Evolutionary conservation across 768 basidiomycete genomes (phyloP), one percentile per base, ranked within the genome.

Genomic region (Amanita fuliginea): DNA sequence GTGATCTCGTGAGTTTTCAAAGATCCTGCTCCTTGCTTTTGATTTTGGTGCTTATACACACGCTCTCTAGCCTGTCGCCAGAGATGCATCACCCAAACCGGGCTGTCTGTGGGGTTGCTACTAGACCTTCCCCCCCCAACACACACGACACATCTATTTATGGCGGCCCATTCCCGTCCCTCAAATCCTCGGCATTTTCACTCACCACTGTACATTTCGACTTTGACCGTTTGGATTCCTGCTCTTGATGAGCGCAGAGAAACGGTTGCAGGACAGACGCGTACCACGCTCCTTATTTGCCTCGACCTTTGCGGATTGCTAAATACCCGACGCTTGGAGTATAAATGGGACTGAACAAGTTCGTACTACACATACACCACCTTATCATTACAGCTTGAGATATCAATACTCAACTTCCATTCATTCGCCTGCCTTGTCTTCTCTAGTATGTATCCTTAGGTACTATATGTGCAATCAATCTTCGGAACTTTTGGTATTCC

Each of bases 1-100:
- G 58, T 7, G 44, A 33, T 28, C 8, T 39, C 16, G 59, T 62
- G 16, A 37, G 59, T 56, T 1, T n/a, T 28, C 16, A 19, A 32
- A 40, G 22, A 14, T 30, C 6, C 26, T 10, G 5, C 45, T 19
- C 3, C 18, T n/a, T 36, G 26, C 4, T 14, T n/a, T 24, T 8
- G 18, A 26, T 21, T n/a, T 22, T n/a, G 32, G 6, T 28, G 46
- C 44, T 47, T 28, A 49, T 39, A 18, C 18, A 14, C 10, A n/a
- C 1, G 22, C 40, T n/a, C 10, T 30, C 2, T 22, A 62, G 59
- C 28, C 51, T 42, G 55, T 57, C 36, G 54, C 56, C 22, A 58
- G 60, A n/a, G 57, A 60, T 18, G 53, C 58, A 30, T 33, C 45
- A 3, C 58, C 58, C 1, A 54, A 57, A 18, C 55, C 59, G 6